Percentiles rank a stretch among this genome's conserved stretches.
These are phyloP conservation scores for Arthrobotrys iridis DNA, from an alignment of 2,329 filamentous ascomycete genomes.

Conservation along the genomic window DNA sequence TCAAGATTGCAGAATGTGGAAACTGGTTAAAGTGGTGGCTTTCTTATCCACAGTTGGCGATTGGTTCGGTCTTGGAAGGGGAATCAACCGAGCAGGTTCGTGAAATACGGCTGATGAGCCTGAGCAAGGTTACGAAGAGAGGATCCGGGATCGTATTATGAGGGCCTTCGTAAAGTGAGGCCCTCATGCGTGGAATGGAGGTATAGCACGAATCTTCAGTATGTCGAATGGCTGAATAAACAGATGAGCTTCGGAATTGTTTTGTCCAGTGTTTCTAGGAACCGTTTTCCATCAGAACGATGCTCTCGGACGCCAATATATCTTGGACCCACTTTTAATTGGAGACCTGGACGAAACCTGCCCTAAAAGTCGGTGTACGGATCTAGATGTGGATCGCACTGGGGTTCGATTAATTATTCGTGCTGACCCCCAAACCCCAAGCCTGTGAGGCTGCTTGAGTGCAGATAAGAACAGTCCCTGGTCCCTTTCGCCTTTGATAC, in stretches of 20 bases:
- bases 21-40: conserved; percentile 32
- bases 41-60: conserved; percentile 40
- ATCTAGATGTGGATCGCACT: conserved; percentile 16
- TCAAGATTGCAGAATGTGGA: conserved; percentile 30
- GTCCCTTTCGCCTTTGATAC: conserved; percentile 6
- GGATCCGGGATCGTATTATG: conserved; percentile 6
- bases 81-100: conserved; percentile 11
- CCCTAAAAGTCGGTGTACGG: conserved; percentile 24
- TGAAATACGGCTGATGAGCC: conserved; percentile 32
- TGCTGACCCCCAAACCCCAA: conserved; percentile 43
- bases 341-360: conserved; percentile 29
- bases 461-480: conserved; percentile 10
- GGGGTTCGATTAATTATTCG: neutral
- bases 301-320: neutral
- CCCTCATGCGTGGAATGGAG: conserved; percentile 15
- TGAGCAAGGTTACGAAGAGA: conserved; percentile 7
- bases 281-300: conserved; percentile 14
- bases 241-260: too few relatives aligned
- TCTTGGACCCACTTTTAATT: conserved; percentile 11
- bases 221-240: too few relatives aligned
- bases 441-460: conserved; percentile 1
- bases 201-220: too few relatives aligned
- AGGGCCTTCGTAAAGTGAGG: neutral
- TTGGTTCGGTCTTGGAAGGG: conserved; percentile 18
- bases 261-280: neutral